Base-by-base conservation (phyloP, 176 grass and related monocot species). In the Luzula sylvatica region DNA sequence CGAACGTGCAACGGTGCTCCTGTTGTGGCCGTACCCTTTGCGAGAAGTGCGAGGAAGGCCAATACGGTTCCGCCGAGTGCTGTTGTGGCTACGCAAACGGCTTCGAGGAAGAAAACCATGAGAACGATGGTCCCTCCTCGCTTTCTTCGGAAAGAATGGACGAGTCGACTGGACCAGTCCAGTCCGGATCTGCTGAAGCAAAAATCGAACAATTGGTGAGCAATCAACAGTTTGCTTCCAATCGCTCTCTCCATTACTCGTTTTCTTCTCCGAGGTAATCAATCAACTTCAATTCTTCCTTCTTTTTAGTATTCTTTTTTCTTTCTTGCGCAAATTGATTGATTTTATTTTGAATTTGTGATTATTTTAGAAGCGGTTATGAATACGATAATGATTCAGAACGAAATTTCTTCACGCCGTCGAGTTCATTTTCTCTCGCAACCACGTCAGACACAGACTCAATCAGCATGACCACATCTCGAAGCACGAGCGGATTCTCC, bases 401-500 rank as follows among this genome's bases (percentile, higher is more conserved):
- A 26, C 20, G 46, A 20, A 65, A 67, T 19, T 80, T 72, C 73
- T 83, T 87, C 62, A 90, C 81, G 11, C 85, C 75, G 1, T 58
- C 56, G 26, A 98, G 78, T 66, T 78, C 75, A 48, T 72, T 90
- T 50, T 87, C 75, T 56, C 1, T 28, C 39, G 78, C 69, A 42
- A 82, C 81, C 63, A 76, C 57, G 16, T 98, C 72, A 38, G 85
- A 90, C 61, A 86, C 74, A 5, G 92, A 98, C 65, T 86, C 68
- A 3, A 38, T 78, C 57, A 83, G 73, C 64, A 57, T 80, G 41
- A 74, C 59, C 79, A 45, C 76, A 20, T 79, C 69, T 65, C 74
- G 80, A 74, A 50, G 30, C 30, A 35, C 30, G 30, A 35, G 30
- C 30, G 39, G 47, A 32, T 16, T 65, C 41, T 78, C 65, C 66